A percentile compares a stretch with the other conserved stretches of the same genome.
These are phyloP conservation scores for Colletotrichum caudatum DNA, from an alignment of 2,329 filamentous ascomycete species.

Conservation along the genomic window DNA sequence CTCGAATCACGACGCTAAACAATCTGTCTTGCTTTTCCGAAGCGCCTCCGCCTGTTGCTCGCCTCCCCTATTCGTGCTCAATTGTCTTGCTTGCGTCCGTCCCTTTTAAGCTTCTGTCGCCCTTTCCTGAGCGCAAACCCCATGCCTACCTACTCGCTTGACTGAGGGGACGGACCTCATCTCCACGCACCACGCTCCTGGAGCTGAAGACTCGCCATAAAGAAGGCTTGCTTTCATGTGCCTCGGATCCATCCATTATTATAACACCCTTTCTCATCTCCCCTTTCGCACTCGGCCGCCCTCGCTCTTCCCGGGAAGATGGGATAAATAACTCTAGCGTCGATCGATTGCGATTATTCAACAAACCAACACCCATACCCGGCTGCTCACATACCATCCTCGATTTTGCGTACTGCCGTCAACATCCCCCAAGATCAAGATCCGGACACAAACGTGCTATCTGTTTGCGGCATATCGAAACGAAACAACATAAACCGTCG, in stretches of 20 bases:
- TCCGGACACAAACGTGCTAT: slow-evolving; percentile 3
- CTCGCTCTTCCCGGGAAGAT: neutral
- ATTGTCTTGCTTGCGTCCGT: slow-evolving; percentile 40
- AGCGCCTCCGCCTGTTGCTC: slow-evolving; percentile 29
- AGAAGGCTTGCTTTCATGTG: neutral
- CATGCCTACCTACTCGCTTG: slow-evolving; percentile 10
- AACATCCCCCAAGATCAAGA: slow-evolving; percentile 2
- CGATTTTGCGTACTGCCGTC: slow-evolving; percentile 1
- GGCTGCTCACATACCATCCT: neutral
- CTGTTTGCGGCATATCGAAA: slow-evolving; percentile 21
- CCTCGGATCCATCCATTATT: slow-evolving; percentile 5
- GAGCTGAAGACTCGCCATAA: slow-evolving; percentile 24
- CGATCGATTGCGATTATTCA: neutral
- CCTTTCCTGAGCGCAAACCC: slow-evolving; percentile 37
- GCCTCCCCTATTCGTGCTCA: slow-evolving; percentile 37
- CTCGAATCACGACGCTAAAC: slow-evolving; percentile 38
- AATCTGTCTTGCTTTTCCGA: slow-evolving; percentile 33
- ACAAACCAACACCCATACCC: neutral
- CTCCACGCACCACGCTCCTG: slow-evolving; percentile 13
- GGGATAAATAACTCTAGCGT: neutral
- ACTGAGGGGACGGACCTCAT: slow-evolving; percentile 33
- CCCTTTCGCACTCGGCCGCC: neutral
- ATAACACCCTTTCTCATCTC: slow-evolving; percentile 12
- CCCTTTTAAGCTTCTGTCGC: slow-evolving; percentile 42
- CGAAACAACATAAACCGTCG: neutral